Evolutionary conservation across 768 basidiomycete species (phyloP).

Genomic region (Lyophyllum shimeji): DNA sequence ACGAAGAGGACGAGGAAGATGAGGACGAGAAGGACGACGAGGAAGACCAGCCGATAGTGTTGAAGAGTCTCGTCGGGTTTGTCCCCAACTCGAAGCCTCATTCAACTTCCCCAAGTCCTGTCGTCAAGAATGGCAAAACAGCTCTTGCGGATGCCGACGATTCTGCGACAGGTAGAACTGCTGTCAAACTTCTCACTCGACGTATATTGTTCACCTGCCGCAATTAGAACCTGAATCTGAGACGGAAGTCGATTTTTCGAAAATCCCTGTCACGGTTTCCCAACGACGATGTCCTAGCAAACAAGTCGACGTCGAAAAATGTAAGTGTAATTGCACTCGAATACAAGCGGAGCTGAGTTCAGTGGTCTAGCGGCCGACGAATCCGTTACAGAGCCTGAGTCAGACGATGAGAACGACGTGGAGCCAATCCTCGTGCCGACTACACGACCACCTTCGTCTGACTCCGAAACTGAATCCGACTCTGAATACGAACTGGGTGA

Average conservation of each 20-base stretch:
- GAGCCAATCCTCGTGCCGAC: not conserved
- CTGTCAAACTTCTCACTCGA: not conserved
- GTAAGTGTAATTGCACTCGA: not conserved
- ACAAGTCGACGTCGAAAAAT: constrained; percentile 6
- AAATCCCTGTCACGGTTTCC: not conserved
- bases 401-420: constrained; percentile 24
- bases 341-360: not conserved
- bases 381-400: constrained; percentile 37
- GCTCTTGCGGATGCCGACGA: constrained; percentile 22
- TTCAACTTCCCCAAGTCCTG: not conserved
- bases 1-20: constrained; percentile 20
- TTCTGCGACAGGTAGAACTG: constrained; percentile 37
- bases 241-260: constrained; percentile 3
- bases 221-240: constrained; percentile 28
- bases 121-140: not conserved
- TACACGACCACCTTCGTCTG: constrained; percentile 1
- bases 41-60: constrained; percentile 19
- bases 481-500: constrained; percentile 31
- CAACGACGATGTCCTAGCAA: constrained; percentile 3
- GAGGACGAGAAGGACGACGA: constrained; percentile 24
- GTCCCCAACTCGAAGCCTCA: constrained; percentile 13
- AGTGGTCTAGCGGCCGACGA: constrained; percentile 12
- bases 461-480: constrained; percentile 48
- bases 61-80: constrained; percentile 20
- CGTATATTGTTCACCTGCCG: not conserved